These are phyloP conservation scores for Castanopsis chinensis DNA, from an alignment of 306 rosid species.

Conservation along the genomic window DNA sequence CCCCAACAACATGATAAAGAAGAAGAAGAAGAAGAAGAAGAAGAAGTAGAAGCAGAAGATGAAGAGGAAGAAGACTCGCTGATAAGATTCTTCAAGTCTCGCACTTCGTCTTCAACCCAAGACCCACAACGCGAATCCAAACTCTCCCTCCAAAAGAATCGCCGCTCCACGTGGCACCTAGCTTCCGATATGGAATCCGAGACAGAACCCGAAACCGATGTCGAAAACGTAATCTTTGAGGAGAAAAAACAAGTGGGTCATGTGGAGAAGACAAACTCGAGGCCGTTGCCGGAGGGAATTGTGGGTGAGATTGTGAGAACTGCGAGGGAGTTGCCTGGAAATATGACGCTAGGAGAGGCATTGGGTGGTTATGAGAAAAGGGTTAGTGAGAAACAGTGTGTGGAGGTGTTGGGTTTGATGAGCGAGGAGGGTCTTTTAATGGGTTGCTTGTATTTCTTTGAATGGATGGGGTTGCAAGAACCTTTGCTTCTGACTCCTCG, in stretches of 20 bases:
- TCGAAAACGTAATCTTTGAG: neutral
- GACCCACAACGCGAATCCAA: conserved; percentile 56
- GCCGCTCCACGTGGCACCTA: conserved; percentile 56
- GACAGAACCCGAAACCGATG: conserved; percentile 24
- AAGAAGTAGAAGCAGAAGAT: neutral
- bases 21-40: conserved; percentile 14
- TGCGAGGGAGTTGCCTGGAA: conserved; percentile 58
- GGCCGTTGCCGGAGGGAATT: conserved; percentile 34
- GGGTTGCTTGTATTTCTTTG: conserved; percentile 74
- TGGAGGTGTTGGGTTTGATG: conserved; percentile 57
- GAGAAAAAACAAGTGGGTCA: conserved; percentile 21
- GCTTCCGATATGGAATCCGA: conserved; percentile 37
- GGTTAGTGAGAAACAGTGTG: conserved; percentile 48
- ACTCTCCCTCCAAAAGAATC: conserved; percentile 46
- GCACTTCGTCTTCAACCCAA: conserved; percentile 32
- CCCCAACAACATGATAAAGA: neutral
- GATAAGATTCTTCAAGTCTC: conserved; percentile 56
- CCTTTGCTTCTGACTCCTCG: conserved; percentile 59
- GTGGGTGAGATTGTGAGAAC: conserved; percentile 60
- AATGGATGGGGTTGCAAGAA: conserved; percentile 89
- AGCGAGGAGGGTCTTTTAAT: conserved; percentile 46
- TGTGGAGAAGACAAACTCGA: neutral
- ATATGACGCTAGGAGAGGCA: conserved; percentile 65
- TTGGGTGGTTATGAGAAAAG: conserved; percentile 53
- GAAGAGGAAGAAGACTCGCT: conserved; percentile 50